Conservation (phyloP, 1,139 yeast species). For the Eremothecium coryli region DNA sequence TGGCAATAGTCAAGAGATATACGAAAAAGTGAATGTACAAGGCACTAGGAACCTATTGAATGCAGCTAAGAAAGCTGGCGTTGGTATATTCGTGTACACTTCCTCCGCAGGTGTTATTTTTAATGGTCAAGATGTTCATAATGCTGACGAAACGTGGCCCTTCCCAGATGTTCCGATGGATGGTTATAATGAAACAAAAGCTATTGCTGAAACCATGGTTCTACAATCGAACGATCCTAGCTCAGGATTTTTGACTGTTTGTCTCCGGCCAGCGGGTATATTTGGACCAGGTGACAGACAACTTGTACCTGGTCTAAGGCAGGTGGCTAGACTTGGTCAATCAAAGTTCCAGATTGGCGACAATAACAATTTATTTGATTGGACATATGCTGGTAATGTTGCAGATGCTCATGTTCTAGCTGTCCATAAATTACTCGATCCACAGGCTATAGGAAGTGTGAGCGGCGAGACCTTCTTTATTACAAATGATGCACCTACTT, state of each 20-base stretch:
- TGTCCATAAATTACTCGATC: conserved; percentile 58
- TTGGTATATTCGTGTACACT: conserved; percentile 78
- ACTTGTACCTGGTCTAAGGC: conserved; percentile 83
- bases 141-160: conserved; percentile 93
- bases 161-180: conserved; percentile 91
- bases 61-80: conserved; percentile 46
- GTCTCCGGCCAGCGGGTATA: conserved; percentile 94
- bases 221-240: conserved; percentile 53
- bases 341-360: conserved; percentile 90
- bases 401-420: conserved; percentile 96
- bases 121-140: conserved; percentile 81
- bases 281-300: conserved; percentile 99
- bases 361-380: conserved; percentile 85
- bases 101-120: conserved; percentile 97
- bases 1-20: conserved; percentile 69
- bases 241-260: conserved; percentile 60
- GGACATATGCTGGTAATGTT: conserved; percentile 99
- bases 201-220: conserved; percentile 79
- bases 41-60: conserved; percentile 74
- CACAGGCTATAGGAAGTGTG: conserved; percentile 36
- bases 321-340: conserved; percentile 76
- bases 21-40: conserved; percentile 80
- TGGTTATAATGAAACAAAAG: conserved; percentile 92
- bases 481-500: conserved; percentile 90
- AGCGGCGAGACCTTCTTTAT: conserved; percentile 85